Conservation (phyloP, 805 yeast species). For the Wickerhamiella vanderwaltii region DNA sequence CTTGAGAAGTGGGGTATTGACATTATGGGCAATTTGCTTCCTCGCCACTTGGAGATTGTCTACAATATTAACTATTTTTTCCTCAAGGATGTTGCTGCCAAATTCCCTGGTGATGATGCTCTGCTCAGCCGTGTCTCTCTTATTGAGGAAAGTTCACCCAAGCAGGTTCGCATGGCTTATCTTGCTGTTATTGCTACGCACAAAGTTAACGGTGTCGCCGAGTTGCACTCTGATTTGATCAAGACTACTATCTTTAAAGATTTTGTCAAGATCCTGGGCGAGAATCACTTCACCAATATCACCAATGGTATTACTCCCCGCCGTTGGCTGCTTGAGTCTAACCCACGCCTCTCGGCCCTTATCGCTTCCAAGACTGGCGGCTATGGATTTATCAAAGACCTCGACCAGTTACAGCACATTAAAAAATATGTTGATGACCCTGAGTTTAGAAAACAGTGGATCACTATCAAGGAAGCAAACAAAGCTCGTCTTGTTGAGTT, state of each 20-base stretch:
- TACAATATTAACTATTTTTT: constrained; percentile 74
- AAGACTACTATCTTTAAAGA: constrained; percentile 82
- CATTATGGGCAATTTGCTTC: constrained; percentile 62
- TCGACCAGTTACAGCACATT: constrained; percentile 53
- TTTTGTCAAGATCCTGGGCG: constrained; percentile 72
- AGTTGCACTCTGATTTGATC: constrained; percentile 81
- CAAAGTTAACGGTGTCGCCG: constrained; percentile 92
- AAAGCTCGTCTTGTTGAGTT: constrained; percentile 55
- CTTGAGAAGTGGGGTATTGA: constrained; percentile 92
- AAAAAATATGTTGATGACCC: constrained; percentile 56
- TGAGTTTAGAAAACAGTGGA: constrained; percentile 60
- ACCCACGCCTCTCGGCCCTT: constrained; percentile 64
- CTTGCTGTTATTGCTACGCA: constrained; percentile 88
- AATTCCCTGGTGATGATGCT: constrained; percentile 63
- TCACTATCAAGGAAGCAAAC: constrained; percentile 53
- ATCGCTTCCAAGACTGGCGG: constrained; percentile 62
- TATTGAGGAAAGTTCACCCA: constrained; percentile 70
- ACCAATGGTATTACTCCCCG: constrained; percentile 95
- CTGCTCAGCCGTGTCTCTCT: constrained; percentile 62
- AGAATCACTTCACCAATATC: constrained; percentile 76
- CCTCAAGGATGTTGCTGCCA: constrained; percentile 59
- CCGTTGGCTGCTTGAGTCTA: constrained; percentile 92
- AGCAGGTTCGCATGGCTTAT: constrained; percentile 84
- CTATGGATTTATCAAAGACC: constrained; percentile 55
- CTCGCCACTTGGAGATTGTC: constrained; percentile 83